These are phyloP conservation scores for Penicillium sp. DNA, from an alignment of 2,329 filamentous ascomycete species.

Conservation along the genomic window DNA sequence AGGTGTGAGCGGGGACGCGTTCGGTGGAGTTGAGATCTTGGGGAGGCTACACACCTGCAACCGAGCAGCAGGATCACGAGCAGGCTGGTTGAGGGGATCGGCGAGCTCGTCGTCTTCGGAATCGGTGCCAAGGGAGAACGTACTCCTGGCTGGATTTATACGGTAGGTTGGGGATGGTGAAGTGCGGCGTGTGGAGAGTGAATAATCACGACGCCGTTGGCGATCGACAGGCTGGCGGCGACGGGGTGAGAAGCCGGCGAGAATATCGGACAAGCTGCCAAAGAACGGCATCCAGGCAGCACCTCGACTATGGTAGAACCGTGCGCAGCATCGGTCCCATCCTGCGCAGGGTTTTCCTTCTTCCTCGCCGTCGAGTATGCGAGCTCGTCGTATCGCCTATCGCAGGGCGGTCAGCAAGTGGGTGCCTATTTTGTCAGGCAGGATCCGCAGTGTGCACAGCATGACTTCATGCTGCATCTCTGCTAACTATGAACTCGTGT, in stretches of 20 bases:
- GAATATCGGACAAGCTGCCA: slow-evolving; percentile 13
- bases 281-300: slow-evolving; percentile 18
- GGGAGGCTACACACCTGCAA: slow-evolving; percentile 6
- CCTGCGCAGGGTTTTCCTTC: slow-evolving; percentile 2
- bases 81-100: background rate
- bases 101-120: background rate
- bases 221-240: slow-evolving; percentile 17
- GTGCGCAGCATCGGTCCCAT: slow-evolving; percentile 12
- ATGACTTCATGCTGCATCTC: background rate
- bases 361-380: slow-evolving; percentile 1
- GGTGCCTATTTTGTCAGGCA: slow-evolving; percentile 9
- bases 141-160: background rate
- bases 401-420: slow-evolving; percentile 15
- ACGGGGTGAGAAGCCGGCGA: slow-evolving; percentile 21
- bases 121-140: slow-evolving; percentile 1
- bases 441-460: background rate
- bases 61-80: slow-evolving; percentile 2
- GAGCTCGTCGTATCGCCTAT: slow-evolving; percentile 9
- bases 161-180: slow-evolving; percentile 8
- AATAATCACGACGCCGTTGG: slow-evolving; percentile 3
- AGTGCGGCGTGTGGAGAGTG: slow-evolving; percentile 1
- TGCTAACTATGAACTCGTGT: background rate
- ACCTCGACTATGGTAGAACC: slow-evolving; percentile 9
- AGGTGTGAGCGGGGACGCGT: too few species aligned
- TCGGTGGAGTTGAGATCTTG: too few species aligned